Evolutionary conservation across 768 basidiomycete species (phyloP), one percentile per base, ranked within the genome.

Genomic region (Trametes gibbosa): DNA sequence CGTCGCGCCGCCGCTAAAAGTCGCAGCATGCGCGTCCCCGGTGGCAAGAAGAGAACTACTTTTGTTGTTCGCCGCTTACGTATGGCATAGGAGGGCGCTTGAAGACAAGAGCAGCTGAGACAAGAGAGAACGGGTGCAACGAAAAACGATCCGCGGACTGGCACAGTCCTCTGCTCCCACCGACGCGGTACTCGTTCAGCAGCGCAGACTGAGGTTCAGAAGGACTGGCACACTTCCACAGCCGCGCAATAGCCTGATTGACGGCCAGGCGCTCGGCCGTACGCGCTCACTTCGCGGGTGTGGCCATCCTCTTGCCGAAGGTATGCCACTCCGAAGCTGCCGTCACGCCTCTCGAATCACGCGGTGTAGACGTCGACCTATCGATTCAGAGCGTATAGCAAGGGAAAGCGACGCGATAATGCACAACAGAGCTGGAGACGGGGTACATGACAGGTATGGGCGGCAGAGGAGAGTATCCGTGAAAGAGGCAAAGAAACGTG

Each of bases 351-450:
- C n/a, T n/a, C n/a, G n/a, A 32, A 10, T 32, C 29, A 32, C 29
- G 29, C 29, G 51, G 21, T 29, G 32, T 45, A n/a, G 50, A 39
- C 25, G 37, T 51, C 46, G 50, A 53, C 47, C 56, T 45, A 57
- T 54, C 35, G 51, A 58, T 53, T 62, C 42, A 63, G 49, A 59
- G 53, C 62, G 53, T 59, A 59, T 49, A 63, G 57, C 62, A 59
- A 56, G 25, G 25, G 62, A 63, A 42, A 63, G 58, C 62, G 58
- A 58, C 43, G 54, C 24, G 54, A 56, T 56, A 59, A 42, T 58
- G 58, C 62, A 63, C 56, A 63, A 63, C 62, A 63, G 37, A 59
- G 62, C 58, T 56, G 50, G 39, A 43, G 53, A 59, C 35, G 47
- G 34, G 19, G 32, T 47, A 63, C 42, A 54, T 32, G 42, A 57